Conservation (phyloP, 306 rosid species). For the Mucuna pruriens region DNA sequence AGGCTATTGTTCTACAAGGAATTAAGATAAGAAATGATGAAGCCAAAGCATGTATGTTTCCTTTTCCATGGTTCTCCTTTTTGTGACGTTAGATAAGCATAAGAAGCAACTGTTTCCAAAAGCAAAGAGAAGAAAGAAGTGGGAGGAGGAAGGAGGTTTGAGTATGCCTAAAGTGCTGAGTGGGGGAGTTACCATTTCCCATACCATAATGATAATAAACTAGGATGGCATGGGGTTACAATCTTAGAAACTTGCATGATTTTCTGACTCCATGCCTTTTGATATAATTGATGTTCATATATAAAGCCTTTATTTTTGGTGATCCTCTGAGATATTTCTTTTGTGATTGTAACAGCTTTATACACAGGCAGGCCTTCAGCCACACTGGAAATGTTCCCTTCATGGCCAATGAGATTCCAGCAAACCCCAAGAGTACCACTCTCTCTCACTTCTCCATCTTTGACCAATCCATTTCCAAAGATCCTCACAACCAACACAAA, state of each 20-base stretch:
- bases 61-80: conserved; percentile 28
- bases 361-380: conserved; percentile 86
- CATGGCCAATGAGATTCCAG: conserved; percentile 96
- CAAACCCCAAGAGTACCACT: conserved; percentile 64
- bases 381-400: conserved; percentile 98
- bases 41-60: conserved; percentile 68
- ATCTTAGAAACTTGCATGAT: conserved; percentile 62
- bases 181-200: conserved; percentile 51
- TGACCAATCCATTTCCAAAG: conserved; percentile 51
- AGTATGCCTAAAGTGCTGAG: conserved; percentile 49
- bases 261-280: conserved; percentile 56
- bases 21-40: conserved; percentile 77
- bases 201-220: conserved; percentile 57
- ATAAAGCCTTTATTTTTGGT: conserved; percentile 45
- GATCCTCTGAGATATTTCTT: conserved; percentile 62
- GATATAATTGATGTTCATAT: conserved; percentile 30
- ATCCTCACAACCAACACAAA: conserved; percentile 13
- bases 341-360: conserved; percentile 76
- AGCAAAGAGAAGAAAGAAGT: conserved; percentile 34
- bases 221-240: conserved; percentile 64
- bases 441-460: conserved; percentile 45
- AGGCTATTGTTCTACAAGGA: conserved; percentile 86
- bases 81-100: conserved; percentile 58
- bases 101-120: conserved; percentile 46
- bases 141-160: conserved; percentile 40